phyloP scores from a whole-genome alignment of 495 filamentous ascomycete species.

The Glonium stellatum region DNA sequence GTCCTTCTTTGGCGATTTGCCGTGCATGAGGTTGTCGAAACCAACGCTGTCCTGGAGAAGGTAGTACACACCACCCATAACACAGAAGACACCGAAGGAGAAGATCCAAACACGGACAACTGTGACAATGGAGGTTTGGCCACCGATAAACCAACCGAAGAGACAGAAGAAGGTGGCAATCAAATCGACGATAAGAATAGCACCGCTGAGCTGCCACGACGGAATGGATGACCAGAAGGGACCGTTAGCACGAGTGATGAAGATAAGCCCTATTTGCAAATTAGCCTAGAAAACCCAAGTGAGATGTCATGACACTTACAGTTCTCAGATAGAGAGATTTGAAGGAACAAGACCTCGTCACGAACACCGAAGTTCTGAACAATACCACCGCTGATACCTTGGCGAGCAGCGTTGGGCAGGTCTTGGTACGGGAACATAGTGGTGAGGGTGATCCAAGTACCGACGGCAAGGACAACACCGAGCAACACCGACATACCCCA shows the following conservation, averaged over 20 bases:
- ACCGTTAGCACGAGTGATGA: constrained; percentile 85
- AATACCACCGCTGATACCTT: constrained; percentile 59
- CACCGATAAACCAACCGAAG: constrained; percentile 69
- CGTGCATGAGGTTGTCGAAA: constrained; percentile 91
- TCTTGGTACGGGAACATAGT: constrained; percentile 34
- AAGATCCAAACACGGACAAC: constrained; percentile 85
- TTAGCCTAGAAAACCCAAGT: no score
- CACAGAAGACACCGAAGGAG: constrained; percentile 77
- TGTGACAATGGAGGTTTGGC: constrained; percentile 63
- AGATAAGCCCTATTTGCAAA: constrained; percentile 56
- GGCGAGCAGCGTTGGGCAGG: constrained; percentile 23
- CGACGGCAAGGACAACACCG: constrained; percentile 70
- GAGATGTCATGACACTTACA: constrained; percentile 37
- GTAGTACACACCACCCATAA: constrained; percentile 61
- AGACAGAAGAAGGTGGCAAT: constrained; percentile 75
- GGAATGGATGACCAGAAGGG: constrained; percentile 80
- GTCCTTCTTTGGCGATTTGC: constrained; percentile 68
- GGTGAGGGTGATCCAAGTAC: constrained; percentile 62
- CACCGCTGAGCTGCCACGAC: constrained; percentile 70
- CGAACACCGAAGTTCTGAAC: constrained; percentile 78
- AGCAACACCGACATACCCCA: constrained; percentile 87
- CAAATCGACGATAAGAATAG: constrained; percentile 73
- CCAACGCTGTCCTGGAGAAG: constrained; percentile 65
- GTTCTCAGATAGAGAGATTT: constrained; percentile 88
- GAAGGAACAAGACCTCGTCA: constrained; percentile 77